These are phyloP conservation scores for Diutina mesorugosa DNA, from an alignment of 1,139 yeast genomes.

Conservation along the genomic window DNA sequence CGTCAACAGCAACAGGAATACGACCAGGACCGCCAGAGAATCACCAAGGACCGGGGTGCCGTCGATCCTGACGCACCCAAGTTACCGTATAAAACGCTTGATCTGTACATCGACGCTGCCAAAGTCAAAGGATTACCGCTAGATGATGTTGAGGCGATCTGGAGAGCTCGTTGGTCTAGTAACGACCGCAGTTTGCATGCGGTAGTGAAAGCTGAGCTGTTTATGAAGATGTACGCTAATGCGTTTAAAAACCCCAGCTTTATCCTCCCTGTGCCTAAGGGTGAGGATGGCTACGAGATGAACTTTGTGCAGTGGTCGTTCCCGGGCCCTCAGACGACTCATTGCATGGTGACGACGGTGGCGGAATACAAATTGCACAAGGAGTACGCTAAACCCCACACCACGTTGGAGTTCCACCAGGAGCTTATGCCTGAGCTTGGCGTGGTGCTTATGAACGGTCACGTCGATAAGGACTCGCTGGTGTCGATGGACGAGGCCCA, in stretches of 20 bases:
- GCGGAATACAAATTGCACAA: slow-evolving; percentile 87
- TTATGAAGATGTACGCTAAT: slow-evolving; percentile 43
- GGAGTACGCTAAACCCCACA: slow-evolving; percentile 92
- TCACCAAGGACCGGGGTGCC: slow-evolving; percentile 27
- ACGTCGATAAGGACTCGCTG: slow-evolving; percentile 59
- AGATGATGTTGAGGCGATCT: slow-evolving; percentile 65
- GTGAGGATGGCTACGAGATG: slow-evolving; percentile 54
- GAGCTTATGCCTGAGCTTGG: slow-evolving; percentile 55
- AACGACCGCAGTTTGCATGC: slow-evolving; percentile 58
- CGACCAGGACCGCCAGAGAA: slow-evolving; percentile 17
- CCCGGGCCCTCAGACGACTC: slow-evolving; percentile 74
- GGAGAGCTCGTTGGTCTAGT: slow-evolving; percentile 77
- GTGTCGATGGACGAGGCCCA: slow-evolving; percentile 65
- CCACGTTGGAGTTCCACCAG: slow-evolving; percentile 78
- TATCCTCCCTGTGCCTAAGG: slow-evolving; percentile 57
- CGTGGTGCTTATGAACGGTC: slow-evolving; percentile 78
- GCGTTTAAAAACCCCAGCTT: slow-evolving; percentile 71
- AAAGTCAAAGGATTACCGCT: slow-evolving; percentile 44
- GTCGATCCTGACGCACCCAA: slow-evolving; percentile 30
- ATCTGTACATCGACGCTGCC: slow-evolving; percentile 56
- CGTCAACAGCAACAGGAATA: slow-evolving; percentile 14
- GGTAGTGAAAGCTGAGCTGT: slow-evolving; percentile 40
- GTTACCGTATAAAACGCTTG: slow-evolving; percentile 57
- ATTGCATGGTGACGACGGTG: slow-evolving; percentile 82
- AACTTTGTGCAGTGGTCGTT: slow-evolving; percentile 93